phyloP scores from a whole-genome alignment of 495 filamentous ascomycete species.

The Trichoderma reesei region DNA sequence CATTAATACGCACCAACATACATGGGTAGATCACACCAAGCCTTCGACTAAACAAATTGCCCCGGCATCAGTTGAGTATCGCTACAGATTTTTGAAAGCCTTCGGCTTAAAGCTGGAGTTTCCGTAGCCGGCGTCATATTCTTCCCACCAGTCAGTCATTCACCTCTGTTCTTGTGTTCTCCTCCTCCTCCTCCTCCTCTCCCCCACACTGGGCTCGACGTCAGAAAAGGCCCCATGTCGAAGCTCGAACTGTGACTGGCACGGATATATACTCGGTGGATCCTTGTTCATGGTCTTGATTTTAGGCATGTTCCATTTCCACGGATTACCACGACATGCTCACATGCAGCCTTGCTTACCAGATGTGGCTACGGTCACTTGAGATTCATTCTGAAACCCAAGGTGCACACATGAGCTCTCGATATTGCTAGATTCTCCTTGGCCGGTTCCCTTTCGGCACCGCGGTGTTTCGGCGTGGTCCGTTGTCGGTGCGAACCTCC shows the following conservation, averaged over 20 bases:
- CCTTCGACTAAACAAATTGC: no score
- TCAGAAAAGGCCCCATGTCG: not conserved
- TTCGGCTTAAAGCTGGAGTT: not conserved
- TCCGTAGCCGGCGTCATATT: not conserved
- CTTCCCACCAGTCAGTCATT: not conserved
- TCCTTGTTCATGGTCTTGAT: not conserved
- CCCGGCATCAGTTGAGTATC: no score
- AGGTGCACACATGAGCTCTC: no score
- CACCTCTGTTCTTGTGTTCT: not conserved
- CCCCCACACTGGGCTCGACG: not conserved
- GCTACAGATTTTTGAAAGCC: not conserved
- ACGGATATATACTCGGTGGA: slow-evolving; percentile 6
- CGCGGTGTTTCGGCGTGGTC: no score
- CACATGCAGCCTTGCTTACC: not conserved
- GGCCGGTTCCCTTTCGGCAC: no score
- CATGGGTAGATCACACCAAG: no score
- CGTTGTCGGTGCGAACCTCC: no score
- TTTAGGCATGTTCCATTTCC: slow-evolving; percentile 2
- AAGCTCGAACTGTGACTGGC: not conserved
- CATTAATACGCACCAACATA: no score
- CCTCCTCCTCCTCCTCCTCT: not conserved
- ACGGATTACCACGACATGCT: not conserved
- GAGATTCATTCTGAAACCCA: no score
- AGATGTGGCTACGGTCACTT: no score
- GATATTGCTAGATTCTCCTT: no score